Evolutionary conservation across 2,329 filamentous ascomycete genomes (phyloP).

Genomic region (Beauveria varroae): DNA sequence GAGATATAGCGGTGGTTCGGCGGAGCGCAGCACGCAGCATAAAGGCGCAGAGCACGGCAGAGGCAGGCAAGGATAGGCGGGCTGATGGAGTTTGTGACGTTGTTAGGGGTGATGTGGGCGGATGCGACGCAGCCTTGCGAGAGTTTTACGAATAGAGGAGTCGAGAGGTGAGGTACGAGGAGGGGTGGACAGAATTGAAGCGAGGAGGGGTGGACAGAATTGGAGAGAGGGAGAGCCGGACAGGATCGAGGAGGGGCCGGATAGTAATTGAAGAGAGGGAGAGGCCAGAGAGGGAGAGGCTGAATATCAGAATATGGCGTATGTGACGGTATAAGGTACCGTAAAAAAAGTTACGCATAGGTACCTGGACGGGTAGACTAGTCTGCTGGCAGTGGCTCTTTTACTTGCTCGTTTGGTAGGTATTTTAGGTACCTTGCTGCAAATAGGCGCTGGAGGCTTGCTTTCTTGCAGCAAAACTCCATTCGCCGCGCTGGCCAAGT

Average conservation of each 20-base stretch:
- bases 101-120: constrained; percentile 26
- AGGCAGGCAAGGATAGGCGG: constrained; percentile 11
- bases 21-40: constrained; percentile 2
- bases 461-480: not conserved
- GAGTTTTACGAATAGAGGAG: no score
- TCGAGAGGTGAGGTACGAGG: not conserved
- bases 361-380: no score
- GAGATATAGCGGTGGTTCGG: not conserved
- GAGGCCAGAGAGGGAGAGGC: not conserved
- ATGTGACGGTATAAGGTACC: no score
- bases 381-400: no score
- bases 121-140: constrained; percentile 10
- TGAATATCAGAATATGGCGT: no score
- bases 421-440: not conserved
- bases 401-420: no score
- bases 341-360: no score
- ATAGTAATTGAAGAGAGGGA: not conserved
- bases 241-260: not conserved
- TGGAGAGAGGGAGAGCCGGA: not conserved
- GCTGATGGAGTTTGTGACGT: constrained; percentile 23
- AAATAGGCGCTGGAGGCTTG: not conserved
- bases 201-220: no score
- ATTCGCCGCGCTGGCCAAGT: not conserved
- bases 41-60: not conserved
- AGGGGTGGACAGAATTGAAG: not conserved